Percentiles rank a stretch among this genome's conserved stretches.
phyloP scores from a whole-genome alignment of 2,329 filamentous ascomycete genomes.

The Anthostomella pinea region DNA sequence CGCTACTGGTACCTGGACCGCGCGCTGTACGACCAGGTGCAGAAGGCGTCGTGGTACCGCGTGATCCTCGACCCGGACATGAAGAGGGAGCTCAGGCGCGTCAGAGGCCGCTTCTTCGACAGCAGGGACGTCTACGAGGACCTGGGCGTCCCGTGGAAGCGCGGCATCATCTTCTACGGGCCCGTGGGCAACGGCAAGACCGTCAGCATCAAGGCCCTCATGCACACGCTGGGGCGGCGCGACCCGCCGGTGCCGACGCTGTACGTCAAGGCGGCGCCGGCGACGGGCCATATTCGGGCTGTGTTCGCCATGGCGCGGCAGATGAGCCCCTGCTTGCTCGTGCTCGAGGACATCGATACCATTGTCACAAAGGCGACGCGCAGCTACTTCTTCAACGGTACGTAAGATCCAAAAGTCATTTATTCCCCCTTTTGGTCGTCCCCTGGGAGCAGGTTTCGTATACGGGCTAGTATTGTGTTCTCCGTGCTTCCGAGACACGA shows the following conservation, averaged over 20 bases:
- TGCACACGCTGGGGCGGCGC: too few species aligned
- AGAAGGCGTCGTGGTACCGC: constrained; percentile 56
- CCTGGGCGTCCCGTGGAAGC: constrained; percentile 66
- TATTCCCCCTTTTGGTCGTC: too few species aligned
- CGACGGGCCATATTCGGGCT: too few species aligned
- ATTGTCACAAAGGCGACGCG: constrained; percentile 57
- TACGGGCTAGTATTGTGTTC: too few species aligned
- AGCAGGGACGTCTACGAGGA: constrained; percentile 53
- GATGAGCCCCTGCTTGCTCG: constrained; percentile 63
- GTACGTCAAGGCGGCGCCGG: too few species aligned
- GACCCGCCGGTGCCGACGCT: too few species aligned
- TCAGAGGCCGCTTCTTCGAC: constrained; percentile 62
- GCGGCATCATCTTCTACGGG: constrained; percentile 65
- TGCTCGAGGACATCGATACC: constrained; percentile 69
- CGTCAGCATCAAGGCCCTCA: too few species aligned
- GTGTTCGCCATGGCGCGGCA: constrained; percentile 62
- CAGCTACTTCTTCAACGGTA: constrained; percentile 68
- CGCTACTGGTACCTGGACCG: constrained; percentile 59
- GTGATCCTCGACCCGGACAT: constrained; percentile 64
- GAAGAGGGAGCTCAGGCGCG: constrained; percentile 59
- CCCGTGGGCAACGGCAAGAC: too few species aligned
- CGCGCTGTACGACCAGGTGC: constrained; percentile 54
- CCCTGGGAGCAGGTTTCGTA: too few species aligned
- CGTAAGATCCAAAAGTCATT: too few species aligned
- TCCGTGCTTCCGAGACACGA: too few species aligned